phyloP scores from a whole-genome alignment of 176 grass and related monocot genomes.

The Chrysopogon serrulatus region DNA sequence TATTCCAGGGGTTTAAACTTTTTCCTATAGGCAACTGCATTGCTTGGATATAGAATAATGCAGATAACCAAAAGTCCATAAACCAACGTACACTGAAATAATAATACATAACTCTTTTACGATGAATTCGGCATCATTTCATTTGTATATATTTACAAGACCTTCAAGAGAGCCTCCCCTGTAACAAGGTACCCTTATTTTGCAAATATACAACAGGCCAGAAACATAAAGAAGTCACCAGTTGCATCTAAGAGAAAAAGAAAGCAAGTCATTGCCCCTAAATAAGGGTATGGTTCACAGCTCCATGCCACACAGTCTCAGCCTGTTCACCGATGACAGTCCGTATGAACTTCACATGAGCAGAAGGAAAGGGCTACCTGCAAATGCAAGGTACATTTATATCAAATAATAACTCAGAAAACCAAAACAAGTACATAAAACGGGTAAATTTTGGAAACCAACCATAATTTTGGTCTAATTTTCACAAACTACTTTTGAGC shows the following conservation, averaged over 20 bases:
- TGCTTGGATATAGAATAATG: too few species aligned
- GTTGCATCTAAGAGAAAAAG: not conserved
- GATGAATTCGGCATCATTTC: not conserved
- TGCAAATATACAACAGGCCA: constrained; percentile 1
- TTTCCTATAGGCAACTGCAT: too few species aligned
- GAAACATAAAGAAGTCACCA: not conserved
- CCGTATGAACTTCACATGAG: not conserved
- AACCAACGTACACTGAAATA: not conserved
- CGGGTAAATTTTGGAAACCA: not conserved
- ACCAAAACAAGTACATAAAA: not conserved
- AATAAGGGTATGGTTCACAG: not conserved
- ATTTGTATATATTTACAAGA: constrained; percentile 27
- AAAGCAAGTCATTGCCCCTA: not conserved
- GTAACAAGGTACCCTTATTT: not conserved
- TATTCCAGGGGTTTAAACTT: too few species aligned
- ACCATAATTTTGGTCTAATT: not conserved
- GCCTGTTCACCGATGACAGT: not conserved
- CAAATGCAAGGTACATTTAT: not conserved
- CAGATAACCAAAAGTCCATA: not conserved
- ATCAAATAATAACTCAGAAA: not conserved
- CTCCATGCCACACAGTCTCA: not conserved
- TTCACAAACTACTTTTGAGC: not conserved
- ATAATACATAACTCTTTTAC: not conserved
- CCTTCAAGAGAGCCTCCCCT: not conserved
- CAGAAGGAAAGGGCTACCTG: not conserved